These are phyloP conservation scores for Juncus inflexus DNA, from an alignment of 176 grass and related monocot genomes.

Conservation along the genomic window DNA sequence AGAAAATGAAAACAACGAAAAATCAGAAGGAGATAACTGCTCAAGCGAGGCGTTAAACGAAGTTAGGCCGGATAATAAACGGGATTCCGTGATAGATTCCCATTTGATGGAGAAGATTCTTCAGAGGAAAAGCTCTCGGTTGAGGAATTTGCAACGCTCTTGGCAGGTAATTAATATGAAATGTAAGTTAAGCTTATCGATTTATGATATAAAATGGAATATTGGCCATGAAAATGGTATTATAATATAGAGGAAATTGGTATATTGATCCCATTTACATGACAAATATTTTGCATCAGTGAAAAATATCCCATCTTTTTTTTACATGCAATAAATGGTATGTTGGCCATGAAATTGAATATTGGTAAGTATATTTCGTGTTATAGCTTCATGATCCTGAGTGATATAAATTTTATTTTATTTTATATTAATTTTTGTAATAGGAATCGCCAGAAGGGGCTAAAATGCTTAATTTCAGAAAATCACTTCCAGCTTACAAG, in stretches of 20 bases:
- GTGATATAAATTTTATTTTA: neutral
- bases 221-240: neutral
- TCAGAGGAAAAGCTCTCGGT: conserved; percentile 77
- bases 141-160: conserved; percentile 85
- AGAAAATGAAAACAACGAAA: conserved; percentile 32
- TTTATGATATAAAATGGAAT: neutral
- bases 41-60: conserved; percentile 31
- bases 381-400: no score
- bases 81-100: conserved; percentile 59
- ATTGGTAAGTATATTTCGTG: no score
- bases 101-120: conserved; percentile 94
- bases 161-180: conserved; percentile 54
- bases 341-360: no score
- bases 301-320: no score
- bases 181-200: neutral
- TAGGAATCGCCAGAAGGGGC: conserved; percentile 85
- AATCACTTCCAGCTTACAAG: conserved; percentile 85
- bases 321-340: conserved; percentile 7
- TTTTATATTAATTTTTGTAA: conserved; percentile 20
- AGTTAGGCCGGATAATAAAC: conserved; percentile 46
- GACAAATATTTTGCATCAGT: no score
- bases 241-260: no score
- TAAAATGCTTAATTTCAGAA: conserved; percentile 75
- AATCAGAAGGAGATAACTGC: conserved; percentile 22
- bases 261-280: no score